Base-by-base conservation (phyloP, 2,329 filamentous ascomycete genomes). In the Tolypocladium capitatum region DNA sequence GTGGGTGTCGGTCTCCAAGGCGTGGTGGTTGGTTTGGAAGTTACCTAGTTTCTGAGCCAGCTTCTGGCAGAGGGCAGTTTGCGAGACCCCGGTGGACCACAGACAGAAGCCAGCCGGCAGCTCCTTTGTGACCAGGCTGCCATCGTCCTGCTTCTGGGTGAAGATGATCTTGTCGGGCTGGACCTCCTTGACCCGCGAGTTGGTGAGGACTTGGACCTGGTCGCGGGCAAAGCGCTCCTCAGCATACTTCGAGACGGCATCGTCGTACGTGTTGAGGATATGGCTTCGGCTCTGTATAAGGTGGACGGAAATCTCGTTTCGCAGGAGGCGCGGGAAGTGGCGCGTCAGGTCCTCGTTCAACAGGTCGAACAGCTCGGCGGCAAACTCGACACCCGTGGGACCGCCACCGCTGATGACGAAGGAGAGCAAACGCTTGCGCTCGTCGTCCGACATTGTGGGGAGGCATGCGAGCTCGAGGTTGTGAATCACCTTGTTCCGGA, bases 201-300 rank as follows among this genome's bases (percentile, higher is more conserved):
- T 97, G 46, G 90, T 96, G 55, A 95, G 76, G 9, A 98, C 83
- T 41, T 94, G 84, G 48, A 98, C 84, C 55, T 90, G 81, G 62
- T 98, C 92, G 59, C 92, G 87, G 18, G 85, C 80, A 60, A 98
- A 96, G 38, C 86, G 83, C 46, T 86, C 80, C 67, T 98, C 92
- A 20, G 92, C 91, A 62, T 94, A 98, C 61, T 82, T 81, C 11
- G 90, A 96, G 1, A 98, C 75, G 0, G 88, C 84, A 68, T 98
- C 92, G 55, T 98, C 92, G 62, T 98, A 98, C 0, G 92, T 98
- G 69, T 98, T 98, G 30, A 98, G 74, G 53, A 98, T 98, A 58
- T 98, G 92, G 36, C 85, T 83, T 50, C 92, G 80, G 58, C 88
- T 94, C 62, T 98, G 92, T 52, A 98, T 96, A 43, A 98, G 75